Base-by-base conservation (phyloP, 2,329 filamentous ascomycete genomes). In the Dichotomopilus funicola region DNA sequence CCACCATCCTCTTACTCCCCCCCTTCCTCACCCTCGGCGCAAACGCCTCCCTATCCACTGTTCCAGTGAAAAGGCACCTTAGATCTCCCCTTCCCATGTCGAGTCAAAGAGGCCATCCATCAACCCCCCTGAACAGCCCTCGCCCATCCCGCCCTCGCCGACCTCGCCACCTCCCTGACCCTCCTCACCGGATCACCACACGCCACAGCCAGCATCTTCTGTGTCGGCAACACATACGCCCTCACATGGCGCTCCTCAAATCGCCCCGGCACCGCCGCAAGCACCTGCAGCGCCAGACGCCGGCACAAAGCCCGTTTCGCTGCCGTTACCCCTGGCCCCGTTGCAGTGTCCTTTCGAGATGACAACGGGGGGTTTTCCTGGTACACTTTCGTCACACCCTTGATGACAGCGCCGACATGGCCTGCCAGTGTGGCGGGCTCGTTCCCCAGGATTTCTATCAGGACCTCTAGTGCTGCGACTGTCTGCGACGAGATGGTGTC, bases 161-260 rank as follows among this genome's bases (percentile, higher is more conserved):
- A 61, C 51, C 79, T 71, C 13, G 80, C 80, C 47, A 70, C 71
- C 54, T 71, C 75, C 47, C 81, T 72, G 45, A 82, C 72, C 57
- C 79, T 78, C 45, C 81, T 71, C 7, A 80, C 75, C 5, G 70
- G 66, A 59, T 83, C 79, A 1, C 80, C 80, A 49, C 79, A 80
- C 1, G 79, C 78, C 7, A 70, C 62, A 1, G 75, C 73, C 57
- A 83, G 63, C 51, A 78, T 72, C 4, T 76, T 70, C 57, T 75
- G 70, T 44, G 81, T 71, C 51, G 68, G 68, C 34, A 71, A 71
- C 44, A 72, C 72, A 59, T 75, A 71, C 0, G 75, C 68, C 49
- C 79, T 61, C 19, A 82, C 63, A 47, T 75, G 66, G 5, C 73
- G 68, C 9, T 75, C 70, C 56, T 81, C 79, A 59, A 77, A 79